Conservation (phyloP, 768 basidiomycete genomes). For the Baorangia bicolor region DNA sequence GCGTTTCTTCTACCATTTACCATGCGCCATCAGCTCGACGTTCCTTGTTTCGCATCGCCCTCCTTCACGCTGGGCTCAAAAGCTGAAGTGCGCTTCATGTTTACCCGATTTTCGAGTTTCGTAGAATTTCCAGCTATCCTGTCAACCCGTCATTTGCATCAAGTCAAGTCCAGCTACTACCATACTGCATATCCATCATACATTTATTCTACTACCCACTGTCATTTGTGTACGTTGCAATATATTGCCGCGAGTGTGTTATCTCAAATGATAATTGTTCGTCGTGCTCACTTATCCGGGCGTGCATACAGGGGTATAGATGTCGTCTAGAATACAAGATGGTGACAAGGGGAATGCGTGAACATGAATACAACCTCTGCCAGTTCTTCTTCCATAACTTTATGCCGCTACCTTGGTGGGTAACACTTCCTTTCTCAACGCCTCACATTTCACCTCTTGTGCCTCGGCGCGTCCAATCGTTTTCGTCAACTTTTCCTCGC, state of each 20-base stretch:
- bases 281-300: not conserved
- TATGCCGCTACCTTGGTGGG: conserved; percentile 21
- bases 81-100: conserved; percentile 32
- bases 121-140: conserved; percentile 29
- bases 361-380: conserved; percentile 5
- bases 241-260: conserved; percentile 27
- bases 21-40: conserved; percentile 24
- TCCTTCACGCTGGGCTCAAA: conserved; percentile 20
- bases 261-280: not conserved
- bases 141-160: conserved; percentile 26
- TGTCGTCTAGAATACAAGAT: conserved; percentile 25
- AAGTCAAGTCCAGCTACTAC: conserved; percentile 22
- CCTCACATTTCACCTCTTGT: conserved; percentile 56
- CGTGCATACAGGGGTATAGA: conserved; percentile 13
- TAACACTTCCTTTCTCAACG: conserved; percentile 41
- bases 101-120: conserved; percentile 18
- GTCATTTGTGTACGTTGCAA: conserved; percentile 31
- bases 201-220: conserved; percentile 27
- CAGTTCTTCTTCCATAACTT: not conserved
- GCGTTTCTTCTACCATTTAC: conserved; percentile 31
- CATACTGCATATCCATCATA: conserved; percentile 22
- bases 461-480: conserved; percentile 59
- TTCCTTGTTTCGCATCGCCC: conserved; percentile 22
- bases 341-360: conserved; percentile 11
- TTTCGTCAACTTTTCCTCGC: conserved; percentile 62